Evolutionary conservation across 352 stramenopile genomes (phyloP).

Genomic region (Globisporangium iwayamae): DNA sequence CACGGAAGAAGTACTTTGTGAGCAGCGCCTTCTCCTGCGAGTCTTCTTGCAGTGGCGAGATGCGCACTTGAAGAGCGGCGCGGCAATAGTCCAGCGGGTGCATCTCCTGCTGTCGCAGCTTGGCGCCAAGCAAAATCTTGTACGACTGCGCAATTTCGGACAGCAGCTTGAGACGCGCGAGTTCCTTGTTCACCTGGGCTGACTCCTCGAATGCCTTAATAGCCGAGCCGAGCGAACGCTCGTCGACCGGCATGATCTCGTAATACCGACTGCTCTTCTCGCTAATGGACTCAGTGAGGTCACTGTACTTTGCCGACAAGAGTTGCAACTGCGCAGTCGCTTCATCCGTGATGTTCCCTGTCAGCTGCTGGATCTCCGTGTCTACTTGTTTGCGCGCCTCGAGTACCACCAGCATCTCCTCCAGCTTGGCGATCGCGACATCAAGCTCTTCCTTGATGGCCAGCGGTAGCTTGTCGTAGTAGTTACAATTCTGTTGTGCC

Average conservation of each 20-base stretch:
- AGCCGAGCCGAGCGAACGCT: slow-evolving; percentile 41
- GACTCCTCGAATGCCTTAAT: slow-evolving; percentile 58
- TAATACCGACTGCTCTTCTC: slow-evolving; percentile 72
- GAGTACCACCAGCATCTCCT: slow-evolving; percentile 45
- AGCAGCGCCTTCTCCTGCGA: slow-evolving; percentile 44
- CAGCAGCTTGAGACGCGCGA: slow-evolving; percentile 50
- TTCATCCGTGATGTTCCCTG: slow-evolving; percentile 43
- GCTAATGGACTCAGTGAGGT: slow-evolving; percentile 58
- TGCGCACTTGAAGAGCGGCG: slow-evolving; percentile 55
- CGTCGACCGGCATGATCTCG: slow-evolving; percentile 67
- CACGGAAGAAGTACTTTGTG: slow-evolving; percentile 55
- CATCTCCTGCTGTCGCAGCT: slow-evolving; percentile 23
- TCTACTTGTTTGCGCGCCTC: slow-evolving; percentile 44
- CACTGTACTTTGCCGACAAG: slow-evolving; percentile 39
- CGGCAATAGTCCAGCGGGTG: slow-evolving; percentile 77
- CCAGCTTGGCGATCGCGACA: slow-evolving; percentile 38
- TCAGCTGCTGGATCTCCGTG: slow-evolving; percentile 42
- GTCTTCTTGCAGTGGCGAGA: slow-evolving; percentile 25
- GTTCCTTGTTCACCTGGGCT: slow-evolving; percentile 56
- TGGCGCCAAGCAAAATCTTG: slow-evolving; percentile 67
- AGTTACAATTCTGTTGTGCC: slow-evolving; percentile 40
- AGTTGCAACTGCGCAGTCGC: slow-evolving; percentile 33
- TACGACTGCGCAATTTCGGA: slow-evolving; percentile 70
- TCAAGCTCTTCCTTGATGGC: slow-evolving; percentile 50
- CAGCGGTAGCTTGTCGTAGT: slow-evolving; percentile 50